A percentile compares a stretch with the other conserved stretches of the same genome.
phyloP scores from a whole-genome alignment of 2,329 filamentous ascomycete species.

The Hypoxylon rubiginosum region DNA sequence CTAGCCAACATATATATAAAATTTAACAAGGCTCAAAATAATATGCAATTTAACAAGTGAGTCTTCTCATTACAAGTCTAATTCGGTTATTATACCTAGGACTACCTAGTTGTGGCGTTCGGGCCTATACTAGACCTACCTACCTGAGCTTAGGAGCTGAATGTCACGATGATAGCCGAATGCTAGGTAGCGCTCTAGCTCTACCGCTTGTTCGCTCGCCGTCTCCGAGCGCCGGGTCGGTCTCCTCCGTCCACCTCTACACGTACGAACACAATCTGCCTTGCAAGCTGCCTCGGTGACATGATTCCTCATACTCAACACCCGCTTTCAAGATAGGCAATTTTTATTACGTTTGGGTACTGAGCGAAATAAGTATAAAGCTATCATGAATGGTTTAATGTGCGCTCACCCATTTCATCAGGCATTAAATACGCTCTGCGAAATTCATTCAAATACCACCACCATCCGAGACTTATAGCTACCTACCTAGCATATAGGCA shows the following conservation, averaged over 20 bases:
- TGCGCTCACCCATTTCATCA: not conserved
- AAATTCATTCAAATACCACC: not conserved
- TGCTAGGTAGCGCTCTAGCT: not conserved
- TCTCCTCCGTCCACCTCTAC: not conserved
- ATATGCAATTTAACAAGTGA: too few species aligned
- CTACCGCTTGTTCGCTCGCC: not conserved
- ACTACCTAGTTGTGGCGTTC: conserved; percentile 1
- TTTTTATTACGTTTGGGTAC: conserved; percentile 1
- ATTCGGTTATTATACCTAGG: too few species aligned
- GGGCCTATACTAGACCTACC: conserved; percentile 1
- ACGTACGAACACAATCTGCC: conserved; percentile 17
- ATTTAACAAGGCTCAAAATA: too few species aligned
- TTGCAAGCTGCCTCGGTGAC: conserved; percentile 21
- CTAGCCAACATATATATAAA: not conserved
- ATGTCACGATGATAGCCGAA: not conserved
- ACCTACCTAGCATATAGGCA: too few species aligned
- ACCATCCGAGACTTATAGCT: not conserved
- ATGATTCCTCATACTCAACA: conserved; percentile 6
- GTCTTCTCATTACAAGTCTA: too few species aligned
- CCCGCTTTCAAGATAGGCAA: not conserved
- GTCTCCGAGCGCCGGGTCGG: not conserved
- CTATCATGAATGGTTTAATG: conserved; percentile 6
- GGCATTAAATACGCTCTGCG: not conserved
- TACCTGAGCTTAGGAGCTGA: conserved; percentile 7
- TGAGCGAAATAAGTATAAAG: not conserved